Base-by-base conservation (phyloP, 257 asterid species). In the Solanum rostratum region DNA sequence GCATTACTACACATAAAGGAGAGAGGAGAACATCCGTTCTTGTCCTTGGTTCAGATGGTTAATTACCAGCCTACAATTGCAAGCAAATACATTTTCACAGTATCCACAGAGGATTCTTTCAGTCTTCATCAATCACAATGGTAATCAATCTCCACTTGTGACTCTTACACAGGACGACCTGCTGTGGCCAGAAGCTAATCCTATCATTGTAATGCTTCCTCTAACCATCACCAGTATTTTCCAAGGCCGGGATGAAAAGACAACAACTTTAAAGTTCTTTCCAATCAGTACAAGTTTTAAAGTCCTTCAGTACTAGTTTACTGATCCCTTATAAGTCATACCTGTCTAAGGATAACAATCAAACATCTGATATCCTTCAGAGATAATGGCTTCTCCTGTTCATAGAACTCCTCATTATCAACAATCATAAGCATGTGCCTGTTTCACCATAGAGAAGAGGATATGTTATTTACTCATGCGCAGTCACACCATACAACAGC, bases 381-480 rank as follows among this genome's bases (percentile, higher is more conserved):
- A 6, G 93, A 91, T 66, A 97, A 89, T 84, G 98, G 99, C 91
- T 93, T 95, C 91, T 95, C 98, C 82, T 88, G 97, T 85, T 97
- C 99, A 81, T 97, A 97, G 80, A 97, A 97, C 94, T 97, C 99
- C 91, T 95, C 98, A 83, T 94, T 97, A 81, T 97, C 97, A 85
- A 97, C 98, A 86, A 97, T 91, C 88, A 53, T 94, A 90, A 97
- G 92, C 99, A 97, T 97, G 90, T 97, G 94, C 92, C 99, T 97
- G 90, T 84, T 87, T 87, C 89, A 90, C 63, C 84, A 87, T 2
- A 84, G 69, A 85, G 39, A 68, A 74, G 63, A 27, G 86, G 33
- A 79, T 39, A 79, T 50, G 71, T 66, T 66, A 86, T 85, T 82
- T 45, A 86, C 82, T 79, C 80, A 69, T 86, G 86, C 60, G 73